phyloP scores from a whole-genome alignment of 2,329 filamentous ascomycete species.

The Diplodia sapinea region DNA sequence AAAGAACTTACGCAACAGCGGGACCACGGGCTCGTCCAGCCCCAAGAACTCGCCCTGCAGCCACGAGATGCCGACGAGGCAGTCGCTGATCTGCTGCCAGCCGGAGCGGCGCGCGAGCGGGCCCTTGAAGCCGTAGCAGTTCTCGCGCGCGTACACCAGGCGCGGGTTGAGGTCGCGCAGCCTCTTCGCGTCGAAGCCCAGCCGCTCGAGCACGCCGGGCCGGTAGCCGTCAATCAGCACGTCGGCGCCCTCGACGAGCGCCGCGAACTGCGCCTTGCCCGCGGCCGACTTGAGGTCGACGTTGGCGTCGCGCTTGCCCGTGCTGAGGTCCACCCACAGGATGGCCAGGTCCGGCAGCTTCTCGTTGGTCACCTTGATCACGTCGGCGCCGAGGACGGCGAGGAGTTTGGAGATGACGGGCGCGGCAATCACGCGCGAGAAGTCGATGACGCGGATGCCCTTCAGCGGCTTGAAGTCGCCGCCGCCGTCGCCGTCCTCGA shows the following conservation, averaged over 20 bases:
- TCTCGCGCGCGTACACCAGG: constrained; percentile 56
- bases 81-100: constrained; percentile 59
- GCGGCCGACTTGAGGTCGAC: constrained; percentile 52
- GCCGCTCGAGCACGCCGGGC: constrained; percentile 55
- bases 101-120: constrained; percentile 55
- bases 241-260: constrained; percentile 56
- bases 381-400: constrained; percentile 55
- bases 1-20: constrained; percentile 25
- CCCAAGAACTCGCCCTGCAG: constrained; percentile 27
- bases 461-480: constrained; percentile 46
- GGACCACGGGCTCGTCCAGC: constrained; percentile 28
- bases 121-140: constrained; percentile 61
- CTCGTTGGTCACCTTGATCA: constrained; percentile 53
- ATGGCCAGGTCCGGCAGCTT: constrained; percentile 50
- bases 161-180: constrained; percentile 48
- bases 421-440: constrained; percentile 57
- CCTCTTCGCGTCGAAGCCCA: constrained; percentile 52
- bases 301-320: constrained; percentile 57
- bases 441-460: constrained; percentile 59
- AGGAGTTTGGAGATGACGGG: constrained; percentile 53
- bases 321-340: constrained; percentile 56
- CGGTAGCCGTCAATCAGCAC: constrained; percentile 59
- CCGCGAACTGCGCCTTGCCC: constrained; percentile 48
- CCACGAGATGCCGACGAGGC: constrained; percentile 27
- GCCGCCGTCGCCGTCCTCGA: not conserved